Evolutionary conservation across 2,329 filamentous ascomycete species (phyloP).

Genomic region (Boeremia lycopersici): DNA sequence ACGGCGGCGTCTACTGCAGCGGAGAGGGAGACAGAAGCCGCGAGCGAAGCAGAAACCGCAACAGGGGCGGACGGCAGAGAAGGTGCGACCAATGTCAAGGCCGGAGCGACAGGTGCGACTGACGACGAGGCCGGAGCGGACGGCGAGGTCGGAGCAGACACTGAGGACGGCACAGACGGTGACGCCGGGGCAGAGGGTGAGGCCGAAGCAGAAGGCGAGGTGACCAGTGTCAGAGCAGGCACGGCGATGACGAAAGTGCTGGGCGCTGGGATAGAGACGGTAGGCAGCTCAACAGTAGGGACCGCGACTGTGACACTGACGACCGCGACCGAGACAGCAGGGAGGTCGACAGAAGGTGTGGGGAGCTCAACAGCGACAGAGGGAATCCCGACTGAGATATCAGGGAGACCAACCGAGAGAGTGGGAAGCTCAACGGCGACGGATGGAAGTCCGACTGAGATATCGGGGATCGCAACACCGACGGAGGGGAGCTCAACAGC

Average conservation of each 20-base stretch:
- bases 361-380: not conserved
- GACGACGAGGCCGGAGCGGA: not conserved
- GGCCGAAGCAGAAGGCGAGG: not conserved
- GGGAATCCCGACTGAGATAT: not conserved
- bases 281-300: no score
- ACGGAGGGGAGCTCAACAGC: not conserved
- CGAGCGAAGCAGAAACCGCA: not conserved
- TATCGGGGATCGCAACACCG: not conserved
- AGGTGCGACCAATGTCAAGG: no score
- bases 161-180: no score
- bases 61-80: not conserved
- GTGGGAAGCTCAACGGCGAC: not conserved
- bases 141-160: not conserved
- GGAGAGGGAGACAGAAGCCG: not conserved
- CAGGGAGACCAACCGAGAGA: not conserved
- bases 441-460: not conserved
- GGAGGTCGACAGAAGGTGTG: not conserved
- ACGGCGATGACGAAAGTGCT: constrained; percentile 1
- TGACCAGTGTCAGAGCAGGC: constrained; percentile 2
- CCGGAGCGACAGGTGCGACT: not conserved
- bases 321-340: not conserved
- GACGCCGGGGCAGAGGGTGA: not conserved
- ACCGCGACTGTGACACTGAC: no score
- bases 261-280: not conserved
- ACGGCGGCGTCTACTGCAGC: not conserved